Evolutionary conservation across 257 asterid genomes (phyloP).

Genomic region (Craterostigma plantagineum): DNA sequence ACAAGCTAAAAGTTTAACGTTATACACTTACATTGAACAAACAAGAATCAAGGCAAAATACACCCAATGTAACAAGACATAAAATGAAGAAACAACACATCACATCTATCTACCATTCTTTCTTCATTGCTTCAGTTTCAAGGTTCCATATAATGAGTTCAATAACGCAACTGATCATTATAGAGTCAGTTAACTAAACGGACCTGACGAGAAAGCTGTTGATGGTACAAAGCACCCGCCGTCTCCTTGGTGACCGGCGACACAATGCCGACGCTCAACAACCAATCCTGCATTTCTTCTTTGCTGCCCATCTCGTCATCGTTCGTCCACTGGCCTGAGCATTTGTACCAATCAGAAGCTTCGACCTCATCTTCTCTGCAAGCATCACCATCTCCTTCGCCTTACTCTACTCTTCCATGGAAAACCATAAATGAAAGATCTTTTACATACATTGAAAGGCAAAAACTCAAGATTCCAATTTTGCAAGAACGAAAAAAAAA

Average conservation of each 20-base stretch:
- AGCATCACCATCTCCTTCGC: slow-evolving; percentile 97
- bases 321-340: slow-evolving; percentile 39
- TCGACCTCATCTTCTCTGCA: slow-evolving; percentile 91
- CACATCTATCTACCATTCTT: too few species aligned
- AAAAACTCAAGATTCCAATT: too few species aligned
- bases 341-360: slow-evolving; percentile 72
- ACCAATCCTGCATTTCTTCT: slow-evolving; percentile 96
- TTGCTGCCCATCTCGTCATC: slow-evolving; percentile 87
- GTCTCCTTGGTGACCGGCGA: slow-evolving; percentile 98
- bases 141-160: too few species aligned
- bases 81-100: too few species aligned
- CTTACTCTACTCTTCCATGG: slow-evolving; percentile 32
- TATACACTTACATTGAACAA: too few species aligned
- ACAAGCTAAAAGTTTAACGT: too few species aligned
- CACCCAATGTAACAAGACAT: too few species aligned
- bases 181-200: slow-evolving; percentile 1
- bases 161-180: not conserved
- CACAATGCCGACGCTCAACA: slow-evolving; percentile 84
- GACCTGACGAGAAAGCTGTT: slow-evolving; percentile 94
- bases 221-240: slow-evolving; percentile 98
- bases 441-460: too few species aligned
- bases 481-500: too few species aligned
- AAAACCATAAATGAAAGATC: too few species aligned
- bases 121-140: too few species aligned
- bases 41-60: too few species aligned